Conservation (phyloP, 2,329 filamentous ascomycete species). For the Fonsecaea nubica region DNA sequence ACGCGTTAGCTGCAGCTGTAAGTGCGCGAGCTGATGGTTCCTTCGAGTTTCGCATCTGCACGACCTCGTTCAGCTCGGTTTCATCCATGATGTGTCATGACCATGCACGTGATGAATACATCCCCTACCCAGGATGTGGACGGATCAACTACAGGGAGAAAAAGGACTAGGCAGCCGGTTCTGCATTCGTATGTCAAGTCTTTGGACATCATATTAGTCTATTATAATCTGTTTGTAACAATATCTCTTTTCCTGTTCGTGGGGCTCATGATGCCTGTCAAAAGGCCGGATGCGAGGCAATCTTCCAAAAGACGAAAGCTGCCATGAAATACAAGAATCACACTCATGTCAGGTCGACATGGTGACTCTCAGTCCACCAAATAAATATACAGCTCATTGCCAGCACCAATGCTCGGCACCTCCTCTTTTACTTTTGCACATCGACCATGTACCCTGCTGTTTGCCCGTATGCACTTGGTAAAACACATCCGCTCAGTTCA, state of each 20-base stretch:
- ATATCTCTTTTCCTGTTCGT: slow-evolving; percentile 10
- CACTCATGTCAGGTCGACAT: neutral
- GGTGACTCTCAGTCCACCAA: neutral
- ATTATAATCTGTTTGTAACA: slow-evolving; percentile 11
- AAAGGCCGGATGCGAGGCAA: slow-evolving; percentile 10
- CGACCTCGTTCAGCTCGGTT: neutral
- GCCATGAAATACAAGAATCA: neutral
- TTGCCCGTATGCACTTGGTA: neutral
- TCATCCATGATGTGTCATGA: neutral
- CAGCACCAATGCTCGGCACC: neutral
- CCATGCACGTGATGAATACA: neutral
- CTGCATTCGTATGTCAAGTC: neutral
- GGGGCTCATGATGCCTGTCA: slow-evolving; percentile 11
- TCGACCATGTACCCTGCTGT: neutral
- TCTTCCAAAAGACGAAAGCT: neutral
- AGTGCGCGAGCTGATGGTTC: neutral
- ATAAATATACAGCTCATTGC: neutral
- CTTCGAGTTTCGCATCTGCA: neutral
- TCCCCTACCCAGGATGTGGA: neutral
- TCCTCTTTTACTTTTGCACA: neutral
- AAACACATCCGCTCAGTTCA: neutral
- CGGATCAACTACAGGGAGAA: neutral
- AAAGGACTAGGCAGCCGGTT: no score
- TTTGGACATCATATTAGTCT: slow-evolving; percentile 8
- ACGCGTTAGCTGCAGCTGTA: neutral